Evolutionary conservation across 129 eudicot genomes (phyloP), one percentile per base, ranked within the genome.

Genomic region (Centrapalus pauciflorus): DNA sequence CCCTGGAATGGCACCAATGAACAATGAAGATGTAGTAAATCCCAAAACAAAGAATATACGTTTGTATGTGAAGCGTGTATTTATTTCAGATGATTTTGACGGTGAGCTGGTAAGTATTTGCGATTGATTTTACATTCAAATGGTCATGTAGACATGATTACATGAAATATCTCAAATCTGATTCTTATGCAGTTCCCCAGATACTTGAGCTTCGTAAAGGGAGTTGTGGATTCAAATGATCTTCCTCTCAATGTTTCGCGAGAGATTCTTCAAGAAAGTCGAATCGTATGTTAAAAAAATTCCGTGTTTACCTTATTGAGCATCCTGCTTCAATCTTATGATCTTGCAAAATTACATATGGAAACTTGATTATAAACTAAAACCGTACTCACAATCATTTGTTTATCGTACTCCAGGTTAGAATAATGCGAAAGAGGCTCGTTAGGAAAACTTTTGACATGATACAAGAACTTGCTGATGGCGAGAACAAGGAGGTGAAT

Each of bases 11-110:
- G 96, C 96, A 51, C 96, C 99, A 45, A 77, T 88, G 80, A 89
- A 86, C 82, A 93, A 93, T 43, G 96, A 93, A 78, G 96, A 93
- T 1, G 84, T 93, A 21, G 74, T 87, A 46, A 89, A 86, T 60
- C 92, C 99, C 48, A 93, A 89, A 73, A 93, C 99, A n/a, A 93
- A 93, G 79, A 93, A 93, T 69, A 93, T 93, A 8, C 95, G 99
- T 48, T 74, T 93, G 28, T 84, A 89, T 46, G 99, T 93, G 79
- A 93, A 93, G 59, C 99, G 96, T 41, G 99, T 93, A 2, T 93
- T 93, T 65, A 93, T 89, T 76, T 93, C 99, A 55, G 99, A 93
- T 74, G 99, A 93, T 84, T 93, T 93, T 89, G 99, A 93, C 72
- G 99, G 99, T 51, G 99, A 93, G 82, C 69, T 93, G 87, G 99